Percentiles rank a stretch among this genome's conserved stretches.
Evolutionary conservation across 1,139 yeast genomes (phyloP).

Genomic region (Diutina sp.): DNA sequence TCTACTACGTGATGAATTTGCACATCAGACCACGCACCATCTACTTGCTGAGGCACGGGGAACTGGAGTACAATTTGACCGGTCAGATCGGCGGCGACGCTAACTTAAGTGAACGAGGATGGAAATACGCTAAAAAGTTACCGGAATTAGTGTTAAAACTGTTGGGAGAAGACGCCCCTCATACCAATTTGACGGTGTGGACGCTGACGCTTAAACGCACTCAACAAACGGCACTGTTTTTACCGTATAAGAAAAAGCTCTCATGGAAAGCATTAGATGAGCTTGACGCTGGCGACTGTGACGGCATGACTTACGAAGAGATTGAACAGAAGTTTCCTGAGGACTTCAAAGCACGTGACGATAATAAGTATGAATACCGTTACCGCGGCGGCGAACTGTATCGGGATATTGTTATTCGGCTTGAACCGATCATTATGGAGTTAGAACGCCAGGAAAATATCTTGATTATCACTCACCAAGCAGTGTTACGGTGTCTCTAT

Average conservation of each 20-base stretch:
- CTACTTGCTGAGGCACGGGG: constrained; percentile 94
- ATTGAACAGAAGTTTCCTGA: constrained; percentile 70
- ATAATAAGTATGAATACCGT: constrained; percentile 87
- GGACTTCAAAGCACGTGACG: constrained; percentile 92
- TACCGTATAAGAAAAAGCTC: constrained; percentile 66
- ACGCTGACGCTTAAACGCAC: constrained; percentile 88
- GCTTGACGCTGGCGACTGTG: constrained; percentile 96
- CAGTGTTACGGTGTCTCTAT: constrained; percentile 88
- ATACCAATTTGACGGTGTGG: constrained; percentile 79
- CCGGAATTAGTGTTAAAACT: constrained; percentile 69
- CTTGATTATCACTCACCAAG: constrained; percentile 93
- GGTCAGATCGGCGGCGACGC: constrained; percentile 98
- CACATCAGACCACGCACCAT: constrained; percentile 87
- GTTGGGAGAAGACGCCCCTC: constrained; percentile 51
- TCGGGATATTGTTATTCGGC: constrained; percentile 84
- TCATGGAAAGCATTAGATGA: constrained; percentile 97
- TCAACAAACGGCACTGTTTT: constrained; percentile 78
- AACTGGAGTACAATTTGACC: constrained; percentile 79
- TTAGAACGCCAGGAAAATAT: constrained; percentile 94
- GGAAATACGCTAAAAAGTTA: constrained; percentile 69
- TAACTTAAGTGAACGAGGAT: constrained; percentile 72
- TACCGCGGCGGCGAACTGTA: constrained; percentile 97
- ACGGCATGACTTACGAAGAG: constrained; percentile 81
- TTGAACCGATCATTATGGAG: constrained; percentile 97
- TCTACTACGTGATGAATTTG: constrained; percentile 88